These are phyloP conservation scores for Boletus semigastroideus DNA, from an alignment of 1,284 basidiomycete species.

Conservation along the genomic window DNA sequence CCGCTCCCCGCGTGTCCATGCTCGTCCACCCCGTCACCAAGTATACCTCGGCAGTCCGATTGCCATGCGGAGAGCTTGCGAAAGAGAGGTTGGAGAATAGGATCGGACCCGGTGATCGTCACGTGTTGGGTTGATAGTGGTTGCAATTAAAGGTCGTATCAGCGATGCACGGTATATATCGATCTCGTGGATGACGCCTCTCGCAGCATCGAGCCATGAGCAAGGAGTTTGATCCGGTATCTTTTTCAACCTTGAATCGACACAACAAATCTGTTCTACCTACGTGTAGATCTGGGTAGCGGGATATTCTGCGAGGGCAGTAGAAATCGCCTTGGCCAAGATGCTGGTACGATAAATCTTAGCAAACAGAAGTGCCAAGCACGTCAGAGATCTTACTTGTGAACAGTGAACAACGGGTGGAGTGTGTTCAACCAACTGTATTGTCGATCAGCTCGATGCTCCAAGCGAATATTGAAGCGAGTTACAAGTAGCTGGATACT, in stretches of 20 bases:
- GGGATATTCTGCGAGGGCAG: constrained; percentile 35
- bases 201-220: neutral
- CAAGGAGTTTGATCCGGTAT: neutral
- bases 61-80: constrained; percentile 33
- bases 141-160: neutral
- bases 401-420: constrained; percentile 56
- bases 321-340: constrained; percentile 47
- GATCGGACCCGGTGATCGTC: constrained; percentile 39
- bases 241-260: neutral
- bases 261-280: neutral
- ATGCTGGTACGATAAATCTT: constrained; percentile 32
- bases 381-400: constrained; percentile 39
- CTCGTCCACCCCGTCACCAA: constrained; percentile 47
- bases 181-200: constrained; percentile 1
- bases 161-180: neutral
- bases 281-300: constrained; percentile 10
- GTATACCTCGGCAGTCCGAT: constrained; percentile 39
- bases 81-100: constrained; percentile 26
- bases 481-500: constrained; percentile 64
- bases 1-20: constrained; percentile 42
- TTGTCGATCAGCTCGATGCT: neutral
- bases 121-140: constrained; percentile 19
- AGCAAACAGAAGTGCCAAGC: neutral
- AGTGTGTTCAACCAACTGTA: constrained; percentile 25
- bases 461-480: constrained; percentile 3